Evolutionary conservation across 2,329 filamentous ascomycete species (phyloP).

Genomic region (Rutstroemia sydowiana): DNA sequence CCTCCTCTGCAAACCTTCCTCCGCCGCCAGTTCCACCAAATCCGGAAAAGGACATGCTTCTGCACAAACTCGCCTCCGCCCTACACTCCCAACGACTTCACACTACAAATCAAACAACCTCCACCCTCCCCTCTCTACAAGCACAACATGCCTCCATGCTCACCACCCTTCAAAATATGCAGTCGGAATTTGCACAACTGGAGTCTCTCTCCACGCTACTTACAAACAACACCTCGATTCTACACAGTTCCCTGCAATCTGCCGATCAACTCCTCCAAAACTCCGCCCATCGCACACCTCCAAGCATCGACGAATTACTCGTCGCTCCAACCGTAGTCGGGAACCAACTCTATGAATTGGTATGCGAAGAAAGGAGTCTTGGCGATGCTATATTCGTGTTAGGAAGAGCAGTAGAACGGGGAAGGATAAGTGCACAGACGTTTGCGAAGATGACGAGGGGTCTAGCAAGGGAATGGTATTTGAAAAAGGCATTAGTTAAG

Average conservation of each 20-base stretch:
- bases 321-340: slow-evolving; percentile 92
- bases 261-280: slow-evolving; percentile 72
- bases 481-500: slow-evolving; percentile 72
- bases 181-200: slow-evolving; percentile 66
- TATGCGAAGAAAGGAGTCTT: slow-evolving; percentile 81
- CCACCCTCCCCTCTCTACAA: slow-evolving; percentile 66
- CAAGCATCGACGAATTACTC: slow-evolving; percentile 80
- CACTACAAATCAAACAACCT: slow-evolving; percentile 63
- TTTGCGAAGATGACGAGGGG: slow-evolving; percentile 73
- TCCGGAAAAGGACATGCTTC: slow-evolving; percentile 84
- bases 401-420: slow-evolving; percentile 65
- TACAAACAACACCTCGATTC: slow-evolving; percentile 67
- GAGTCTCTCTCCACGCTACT: slow-evolving; percentile 64
- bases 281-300: slow-evolving; percentile 60
- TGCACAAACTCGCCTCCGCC: slow-evolving; percentile 65
- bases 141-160: slow-evolving; percentile 76
- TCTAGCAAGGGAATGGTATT: slow-evolving; percentile 70
- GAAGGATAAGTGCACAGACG: slow-evolving; percentile 61
- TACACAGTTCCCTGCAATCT: slow-evolving; percentile 68
- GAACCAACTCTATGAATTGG: slow-evolving; percentile 82
- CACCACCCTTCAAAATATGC: slow-evolving; percentile 59
- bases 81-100: slow-evolving; percentile 62
- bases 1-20: slow-evolving; percentile 40
- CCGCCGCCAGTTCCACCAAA: slow-evolving; percentile 90
- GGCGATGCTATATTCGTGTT: slow-evolving; percentile 82